Evolutionary conservation across 371 early-diverging fungal species (phyloP).

Genomic region (Saksenaea vasiformis): DNA sequence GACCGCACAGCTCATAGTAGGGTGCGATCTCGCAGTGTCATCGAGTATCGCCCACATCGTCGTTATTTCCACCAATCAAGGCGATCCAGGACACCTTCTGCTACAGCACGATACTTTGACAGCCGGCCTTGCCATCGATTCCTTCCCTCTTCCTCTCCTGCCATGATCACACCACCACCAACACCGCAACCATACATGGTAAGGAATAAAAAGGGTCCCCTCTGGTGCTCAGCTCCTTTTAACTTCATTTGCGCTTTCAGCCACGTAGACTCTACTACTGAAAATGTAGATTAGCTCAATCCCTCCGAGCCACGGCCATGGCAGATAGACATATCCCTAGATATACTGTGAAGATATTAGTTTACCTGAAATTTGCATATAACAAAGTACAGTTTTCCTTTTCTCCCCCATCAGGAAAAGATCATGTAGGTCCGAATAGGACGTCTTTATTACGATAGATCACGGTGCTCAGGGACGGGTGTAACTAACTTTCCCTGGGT

Average conservation of each 20-base stretch:
- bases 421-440: not conserved
- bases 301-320: not conserved
- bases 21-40: not conserved
- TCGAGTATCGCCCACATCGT: not conserved
- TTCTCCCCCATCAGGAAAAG: not conserved
- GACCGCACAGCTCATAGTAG: not conserved
- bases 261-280: not conserved
- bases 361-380: no score
- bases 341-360: not conserved
- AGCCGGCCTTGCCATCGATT: not conserved
- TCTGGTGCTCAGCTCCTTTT: not conserved
- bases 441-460: not conserved
- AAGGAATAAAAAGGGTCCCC: not conserved
- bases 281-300: not conserved
- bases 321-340: not conserved
- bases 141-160: not conserved
- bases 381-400: no score
- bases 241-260: not conserved
- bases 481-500: conserved; percentile 31
- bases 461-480: conserved; percentile 43
- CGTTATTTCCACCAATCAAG: not conserved
- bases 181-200: not conserved
- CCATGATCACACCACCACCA: not conserved
- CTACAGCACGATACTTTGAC: not conserved
- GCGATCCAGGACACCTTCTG: not conserved